Evolutionary conservation across 2,329 filamentous ascomycete genomes (phyloP).

Genomic region (Aureobasidium sp.): DNA sequence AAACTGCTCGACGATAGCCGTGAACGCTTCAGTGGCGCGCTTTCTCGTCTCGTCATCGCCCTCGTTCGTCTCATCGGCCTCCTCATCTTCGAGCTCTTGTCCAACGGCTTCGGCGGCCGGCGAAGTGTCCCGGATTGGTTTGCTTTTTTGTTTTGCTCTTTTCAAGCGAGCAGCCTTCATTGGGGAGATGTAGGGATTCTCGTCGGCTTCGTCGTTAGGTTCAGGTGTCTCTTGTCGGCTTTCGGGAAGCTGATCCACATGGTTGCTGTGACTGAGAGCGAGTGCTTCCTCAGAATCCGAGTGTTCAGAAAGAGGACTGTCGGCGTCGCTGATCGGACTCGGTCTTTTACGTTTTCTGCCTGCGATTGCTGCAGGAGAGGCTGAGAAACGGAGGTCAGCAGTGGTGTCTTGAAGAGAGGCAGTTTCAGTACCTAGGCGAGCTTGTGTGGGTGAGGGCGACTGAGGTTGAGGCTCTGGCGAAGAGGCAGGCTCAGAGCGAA

Average conservation of each 20-base stretch:
- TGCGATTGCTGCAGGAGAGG: slow-evolving; percentile 15
- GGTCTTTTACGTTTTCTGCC: slow-evolving; percentile 41
- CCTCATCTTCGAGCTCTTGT: slow-evolving; percentile 33
- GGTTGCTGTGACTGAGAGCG: slow-evolving; percentile 25
- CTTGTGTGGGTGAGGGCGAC: slow-evolving; percentile 11
- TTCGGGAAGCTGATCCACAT: background rate
- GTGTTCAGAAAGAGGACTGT: slow-evolving; percentile 32
- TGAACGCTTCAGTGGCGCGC: slow-evolving; percentile 37
- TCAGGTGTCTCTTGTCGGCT: slow-evolving; percentile 16
- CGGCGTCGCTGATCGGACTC: slow-evolving; percentile 26
- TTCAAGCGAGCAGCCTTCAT: slow-evolving; percentile 14
- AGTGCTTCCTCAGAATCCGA: slow-evolving; percentile 28
- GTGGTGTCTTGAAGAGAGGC: no score
- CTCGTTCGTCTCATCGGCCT: slow-evolving; percentile 25
- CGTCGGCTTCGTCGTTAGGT: slow-evolving; percentile 16
- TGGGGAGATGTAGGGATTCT: slow-evolving; percentile 20
- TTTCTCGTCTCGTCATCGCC: slow-evolving; percentile 24
- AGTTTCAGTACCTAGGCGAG: background rate
- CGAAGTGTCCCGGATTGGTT: background rate
- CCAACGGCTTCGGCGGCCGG: slow-evolving; percentile 31
- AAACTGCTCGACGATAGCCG: slow-evolving; percentile 81
- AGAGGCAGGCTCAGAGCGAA: slow-evolving; percentile 31
- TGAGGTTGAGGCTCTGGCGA: slow-evolving; percentile 3
- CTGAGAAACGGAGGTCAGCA: background rate
- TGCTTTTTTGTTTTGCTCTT: slow-evolving; percentile 12